Base-by-base conservation (phyloP, 78 protist species). In the Dictyostelium intermedium region DNA sequence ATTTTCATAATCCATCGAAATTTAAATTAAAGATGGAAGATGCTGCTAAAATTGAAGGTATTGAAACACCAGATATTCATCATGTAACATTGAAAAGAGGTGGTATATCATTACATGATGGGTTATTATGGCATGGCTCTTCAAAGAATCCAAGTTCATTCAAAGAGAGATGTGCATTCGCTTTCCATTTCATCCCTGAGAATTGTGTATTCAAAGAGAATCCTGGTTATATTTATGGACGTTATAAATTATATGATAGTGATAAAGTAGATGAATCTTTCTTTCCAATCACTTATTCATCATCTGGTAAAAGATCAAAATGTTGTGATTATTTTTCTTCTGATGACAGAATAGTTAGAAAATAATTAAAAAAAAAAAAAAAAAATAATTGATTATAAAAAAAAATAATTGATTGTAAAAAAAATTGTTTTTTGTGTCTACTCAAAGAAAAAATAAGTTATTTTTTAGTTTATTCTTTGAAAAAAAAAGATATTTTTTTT, bases 181-280 rank as follows among this genome's bases (percentile, higher is more conserved):
- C 94, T 11, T 56, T 89, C 34, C 94, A 89, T 43, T 89, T 45
- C 34, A 60, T 89, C 0, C 87, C 94, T 66, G 18, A 50, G 3
- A 70, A 89, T 6, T 35, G 82, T 43, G 60, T 43, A 70, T 89
- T 89, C 50, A 63, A 23, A 9, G 61, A 34, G 3, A 32, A 66
- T 9, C 32, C 73, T 30, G 87, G 94, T n/a, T 80, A 66, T 30
- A 80, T 89, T 39, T 89, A 89, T 70, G 94, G 94, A 45, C 60
- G 87, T 7, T 89, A 89, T 60, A 89, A 77, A 77, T 32, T 77
- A 0, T 66, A 20, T 66, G 74, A 66, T 27, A 66, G 18, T 66
- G 13, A 66, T 25, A 66, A 8, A 25, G 74, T 66, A 9, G 74
- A 66, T 9, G 74, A 66, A 27, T 66, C 74, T 10, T 66, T 66